Evolutionary conservation across 495 filamentous ascomycete genomes (phyloP), one percentile per base, ranked within the genome.

Genomic region (Xylaria flabelliformis): DNA sequence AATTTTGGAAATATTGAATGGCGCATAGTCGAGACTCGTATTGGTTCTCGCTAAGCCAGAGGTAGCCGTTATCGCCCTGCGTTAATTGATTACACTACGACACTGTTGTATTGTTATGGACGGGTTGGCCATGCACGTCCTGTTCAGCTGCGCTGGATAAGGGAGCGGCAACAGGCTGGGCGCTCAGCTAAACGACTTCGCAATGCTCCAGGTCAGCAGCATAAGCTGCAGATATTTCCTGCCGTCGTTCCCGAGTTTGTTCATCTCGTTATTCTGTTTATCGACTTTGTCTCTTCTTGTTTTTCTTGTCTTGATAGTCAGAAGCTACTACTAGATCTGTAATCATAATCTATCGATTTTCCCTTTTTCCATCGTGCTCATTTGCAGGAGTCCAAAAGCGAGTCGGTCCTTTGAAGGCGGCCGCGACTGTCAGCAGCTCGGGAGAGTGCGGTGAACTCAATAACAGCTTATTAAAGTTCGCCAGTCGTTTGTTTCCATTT

Each of bases 211-310:
- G 39, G 61, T 64, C 63, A 65, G 63, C 44, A 44, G 63, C 44
- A 44, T 42, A 32, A 15, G 26, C 8, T 50, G 63, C 46, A 67
- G 46, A 53, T 36, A 34, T 50, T 29, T 56, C 12, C n/a, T 34
- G 19, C 50, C 65, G 65, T 67, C 65, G 34, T 9, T 67, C 65
- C 65, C 65, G 48, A n/a, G 17, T n/a, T 10, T 56, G n/a, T 29
- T 19, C 21, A 5, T 15, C 29, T 56, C 65, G 17, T 39, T 17
- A 3, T 56, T 29, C 4, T 44, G 34, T n/a, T 67, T 44, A 21
- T 55, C 55, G 19, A 24, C 13, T 34, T 13, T 42, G 8, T 32
- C 26, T 29, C 42, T 65, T 26, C 5, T 67, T 51, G 10, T 48
- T 4, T 50, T 48, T 48, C 42, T 32, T 29, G 26, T 50, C 50